Evolutionary conservation across 2,329 filamentous ascomycete genomes (phyloP).

Genomic region (Cercospora sp.): DNA sequence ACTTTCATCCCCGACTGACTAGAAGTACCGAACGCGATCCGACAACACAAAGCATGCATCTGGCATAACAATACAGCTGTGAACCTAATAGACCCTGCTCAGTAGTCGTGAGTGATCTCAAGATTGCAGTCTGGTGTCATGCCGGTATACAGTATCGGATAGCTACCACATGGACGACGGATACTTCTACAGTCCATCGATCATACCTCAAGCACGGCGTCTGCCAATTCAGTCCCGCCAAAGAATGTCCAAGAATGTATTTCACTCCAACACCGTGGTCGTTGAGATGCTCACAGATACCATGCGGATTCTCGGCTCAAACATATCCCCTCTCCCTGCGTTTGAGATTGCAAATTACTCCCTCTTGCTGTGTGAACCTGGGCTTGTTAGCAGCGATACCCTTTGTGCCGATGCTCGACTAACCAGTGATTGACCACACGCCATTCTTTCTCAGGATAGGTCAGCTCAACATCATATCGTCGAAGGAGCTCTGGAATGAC

Average conservation of each 20-base stretch:
- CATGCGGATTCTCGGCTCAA: background rate
- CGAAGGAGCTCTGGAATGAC: conserved; percentile 4
- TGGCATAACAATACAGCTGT: background rate
- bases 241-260: background rate
- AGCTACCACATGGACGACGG: background rate
- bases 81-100: background rate
- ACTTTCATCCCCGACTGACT: background rate
- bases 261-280: background rate
- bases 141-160: background rate
- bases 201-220: background rate
- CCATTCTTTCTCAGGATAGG: background rate
- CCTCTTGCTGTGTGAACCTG: conserved; percentile 4
- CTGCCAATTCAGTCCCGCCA: background rate
- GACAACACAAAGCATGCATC: background rate
- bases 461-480: background rate
- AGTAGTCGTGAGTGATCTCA: background rate
- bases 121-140: background rate
- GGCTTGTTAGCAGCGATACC: background rate
- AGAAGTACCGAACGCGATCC: background rate
- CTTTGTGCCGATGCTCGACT: background rate
- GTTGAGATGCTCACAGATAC: background rate
- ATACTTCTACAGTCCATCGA: background rate
- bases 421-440: conserved; percentile 1
- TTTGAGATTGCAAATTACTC: background rate
- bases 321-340: background rate